Evolutionary conservation across 306 rosid species (phyloP), one percentile per base, ranked within the genome.

Genomic region (Gastrolobium bilobum): DNA sequence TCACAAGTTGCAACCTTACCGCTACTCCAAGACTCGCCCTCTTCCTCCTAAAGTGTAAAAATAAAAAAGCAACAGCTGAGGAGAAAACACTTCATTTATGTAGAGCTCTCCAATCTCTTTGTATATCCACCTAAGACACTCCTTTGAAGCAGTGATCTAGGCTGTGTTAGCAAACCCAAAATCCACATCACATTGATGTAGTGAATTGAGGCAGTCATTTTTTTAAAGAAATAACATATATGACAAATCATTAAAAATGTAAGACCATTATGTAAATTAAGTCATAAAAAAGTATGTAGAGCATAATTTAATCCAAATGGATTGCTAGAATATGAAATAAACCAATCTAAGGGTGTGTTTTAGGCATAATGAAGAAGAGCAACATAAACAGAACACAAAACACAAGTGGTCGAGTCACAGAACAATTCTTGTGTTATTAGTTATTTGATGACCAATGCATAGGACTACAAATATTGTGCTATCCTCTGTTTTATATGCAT

Each of bases 221-320:
- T n/a, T 11, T 7, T 70, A 4, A 66, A 20, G 4, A 44, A 72
- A 40, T 43, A 4, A 7, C 10, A 53, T 31, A 57, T 57, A 11
- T 3, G 8, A 69, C 29, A 52, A 34, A 29, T 39, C 35, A 40
- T 44, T 1, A 6, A 56, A 47, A 13, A 26, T 6, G 35, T 34
- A 33, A 37, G 71, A 37, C 2, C 50, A 44, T 44, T 58, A 5
- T 34, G 20, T 62, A 57, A 44, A 14, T 47, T 48, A 15, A 7
- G 47, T 35, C 69, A 31, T 46, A 76, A 76, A 40, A n/a, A 53
- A 20, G 46, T 57, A 65, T 10, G 3, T 9, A 34, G 31, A 69
- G 48, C 51, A 58, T 58, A 14, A 33, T 46, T 57, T 58, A 63
- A 79, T 69, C 40, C 37, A 13, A 26, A 46, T 30, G 48, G 72